Base-by-base conservation (phyloP, 176 grass and related monocot species). In the Hyparrhenia diplandra region DNA sequence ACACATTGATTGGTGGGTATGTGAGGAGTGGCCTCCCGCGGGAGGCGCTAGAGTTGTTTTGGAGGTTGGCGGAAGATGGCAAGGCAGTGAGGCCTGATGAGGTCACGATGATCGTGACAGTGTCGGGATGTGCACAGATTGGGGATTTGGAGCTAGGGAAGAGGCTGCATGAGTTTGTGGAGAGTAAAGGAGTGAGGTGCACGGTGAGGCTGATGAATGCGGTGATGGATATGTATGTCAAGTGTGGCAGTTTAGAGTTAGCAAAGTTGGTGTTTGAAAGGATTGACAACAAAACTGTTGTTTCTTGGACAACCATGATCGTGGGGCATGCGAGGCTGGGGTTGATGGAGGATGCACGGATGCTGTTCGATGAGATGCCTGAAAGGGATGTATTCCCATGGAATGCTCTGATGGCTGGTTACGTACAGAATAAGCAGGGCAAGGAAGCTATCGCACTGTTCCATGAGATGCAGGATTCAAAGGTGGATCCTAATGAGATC, bases 371-470 rank as follows among this genome's bases (percentile, higher is more conserved):
- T 84, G 87, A 97, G 65, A 94, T 97, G 91, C 85, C 91, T 13
- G 91, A 94, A 27, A 89, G 85, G 77, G 89, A 93, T 60, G 81
- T 78, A 2, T 86, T 97, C 65, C 85, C 91, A 23, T 97, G 94
- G 94, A 97, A 97, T 81, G 91, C 89, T 3, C 94, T n/a, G 35
- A 91, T 94, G 78, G 71, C 89, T 5, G 80, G 87, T n/a, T 97
- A 94, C 86, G 94, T 91, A 17, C 91, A 97, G 55, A 45, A 75
- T 39, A 82, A 83, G 46, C 84, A 39, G 86, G 87, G 80, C 46
- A 88, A 87, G 72, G 84, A 91, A 58, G 94, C 91, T 32, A 84
- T 94, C n/a, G 39, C 32, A n/a, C n/a, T 97, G 40, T 97, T 97
- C 61, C 84, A 89, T 65, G 91, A 93, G 71, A 97, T 97, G 94